Percentiles rank a stretch among this genome's conserved stretches.
Conservation (phyloP, 805 yeast genomes). For the Hermanozyma aechmeae region DNA sequence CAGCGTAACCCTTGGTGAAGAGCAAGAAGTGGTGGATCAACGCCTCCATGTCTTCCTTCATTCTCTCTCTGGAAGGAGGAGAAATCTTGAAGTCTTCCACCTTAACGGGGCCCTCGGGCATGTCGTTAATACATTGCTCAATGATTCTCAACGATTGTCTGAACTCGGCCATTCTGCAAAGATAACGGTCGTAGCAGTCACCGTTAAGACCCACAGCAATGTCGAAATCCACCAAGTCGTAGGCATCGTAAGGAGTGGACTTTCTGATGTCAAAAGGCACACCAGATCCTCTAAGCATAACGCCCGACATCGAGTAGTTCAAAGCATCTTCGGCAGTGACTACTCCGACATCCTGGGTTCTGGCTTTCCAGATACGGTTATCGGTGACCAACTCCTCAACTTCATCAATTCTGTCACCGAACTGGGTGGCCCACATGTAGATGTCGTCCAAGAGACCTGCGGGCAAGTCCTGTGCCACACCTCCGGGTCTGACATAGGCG, state of each 20-base stretch:
- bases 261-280: constrained; percentile 80
- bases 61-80: constrained; percentile 71
- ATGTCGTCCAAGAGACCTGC: constrained; percentile 82
- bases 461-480: constrained; percentile 83
- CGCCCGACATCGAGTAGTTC: constrained; percentile 74
- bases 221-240: constrained; percentile 78
- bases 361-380: constrained; percentile 86
- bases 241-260: constrained; percentile 85
- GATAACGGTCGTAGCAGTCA: constrained; percentile 86
- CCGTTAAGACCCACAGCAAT: constrained; percentile 81
- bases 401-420: constrained; percentile 87
- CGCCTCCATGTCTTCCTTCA: constrained; percentile 92
- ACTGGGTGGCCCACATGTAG: constrained; percentile 94
- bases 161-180: constrained; percentile 84
- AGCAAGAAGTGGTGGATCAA: constrained; percentile 82
- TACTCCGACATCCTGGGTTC: constrained; percentile 73
- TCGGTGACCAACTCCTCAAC: constrained; percentile 84
- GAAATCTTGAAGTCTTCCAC: constrained; percentile 82
- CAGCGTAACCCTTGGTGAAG: constrained; percentile 82
- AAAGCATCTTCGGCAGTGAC: constrained; percentile 83
- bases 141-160: constrained; percentile 85
- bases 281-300: constrained; percentile 88
- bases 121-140: constrained; percentile 82
- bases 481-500: constrained; percentile 87
- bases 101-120: constrained; percentile 89